Percentiles rank a stretch among this genome's conserved stretches.
phyloP scores from a whole-genome alignment of 176 grass and related monocot genomes.

The Oryza meyeriana region DNA sequence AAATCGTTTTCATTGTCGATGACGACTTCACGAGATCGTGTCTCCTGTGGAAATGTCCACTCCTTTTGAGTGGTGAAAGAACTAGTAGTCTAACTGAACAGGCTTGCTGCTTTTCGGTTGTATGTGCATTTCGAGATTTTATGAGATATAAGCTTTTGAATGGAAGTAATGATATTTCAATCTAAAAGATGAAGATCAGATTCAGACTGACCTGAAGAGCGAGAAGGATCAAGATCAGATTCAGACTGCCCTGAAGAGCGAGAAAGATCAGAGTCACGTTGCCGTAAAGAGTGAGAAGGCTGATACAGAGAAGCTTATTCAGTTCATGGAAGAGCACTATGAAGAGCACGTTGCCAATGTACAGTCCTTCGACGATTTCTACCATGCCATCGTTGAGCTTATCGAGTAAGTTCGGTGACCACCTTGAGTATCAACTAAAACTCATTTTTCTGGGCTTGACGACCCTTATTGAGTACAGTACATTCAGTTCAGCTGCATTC shows the following conservation, averaged over 20 bases:
- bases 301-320: constrained; percentile 7
- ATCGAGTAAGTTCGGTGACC: constrained; percentile 43
- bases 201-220: neutral
- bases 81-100: neutral
- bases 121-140: neutral
- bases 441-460: neutral
- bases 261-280: neutral
- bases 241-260: neutral
- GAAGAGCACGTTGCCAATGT: neutral
- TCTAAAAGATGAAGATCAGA: neutral
- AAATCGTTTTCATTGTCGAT: neutral
- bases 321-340: constrained; percentile 33
- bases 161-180: neutral
- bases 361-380: constrained; percentile 39
- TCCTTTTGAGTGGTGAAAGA: neutral
- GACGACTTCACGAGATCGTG: neutral
- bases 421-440: neutral
- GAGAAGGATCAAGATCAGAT: neutral
- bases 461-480: neutral
- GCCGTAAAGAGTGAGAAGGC: neutral
- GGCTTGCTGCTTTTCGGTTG: neutral
- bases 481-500: neutral
- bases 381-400: constrained; percentile 59
- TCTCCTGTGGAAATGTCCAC: neutral
- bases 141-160: neutral